Evolutionary conservation across 257 asterid species (phyloP).

Genomic region (Salvia hispanica): DNA sequence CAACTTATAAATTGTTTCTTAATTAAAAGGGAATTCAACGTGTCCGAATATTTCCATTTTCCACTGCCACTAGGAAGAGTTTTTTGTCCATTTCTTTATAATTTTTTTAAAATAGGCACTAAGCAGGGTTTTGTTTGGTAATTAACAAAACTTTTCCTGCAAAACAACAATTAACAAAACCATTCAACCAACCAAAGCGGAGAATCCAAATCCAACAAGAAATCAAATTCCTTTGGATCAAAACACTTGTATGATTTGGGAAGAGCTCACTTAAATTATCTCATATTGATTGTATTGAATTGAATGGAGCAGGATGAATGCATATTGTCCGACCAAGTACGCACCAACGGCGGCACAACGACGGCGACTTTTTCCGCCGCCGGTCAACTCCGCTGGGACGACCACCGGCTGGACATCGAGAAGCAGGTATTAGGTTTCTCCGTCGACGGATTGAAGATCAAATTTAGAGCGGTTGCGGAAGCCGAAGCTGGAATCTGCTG

Average conservation of each 20-base stretch:
- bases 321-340: slow-evolving; percentile 54
- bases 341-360: slow-evolving; percentile 43
- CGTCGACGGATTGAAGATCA: slow-evolving; percentile 53
- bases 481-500: slow-evolving; percentile 52
- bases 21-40: too few species aligned
- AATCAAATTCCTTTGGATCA: background rate
- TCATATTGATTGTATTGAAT: slow-evolving; percentile 35
- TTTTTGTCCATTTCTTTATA: background rate
- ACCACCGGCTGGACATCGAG: slow-evolving; percentile 51
- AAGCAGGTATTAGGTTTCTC: slow-evolving; percentile 78
- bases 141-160: slow-evolving; percentile 6
- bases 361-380: slow-evolving; percentile 52
- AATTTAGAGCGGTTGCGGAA: slow-evolving; percentile 55
- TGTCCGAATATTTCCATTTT: background rate
- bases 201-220: slow-evolving; percentile 11
- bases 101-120: background rate
- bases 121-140: too few species aligned
- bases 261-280: background rate
- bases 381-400: slow-evolving; percentile 65
- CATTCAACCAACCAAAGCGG: slow-evolving; percentile 7
- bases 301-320: slow-evolving; percentile 43
- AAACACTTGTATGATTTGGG: slow-evolving; percentile 7
- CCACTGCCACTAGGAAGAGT: background rate
- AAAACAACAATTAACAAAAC: background rate
- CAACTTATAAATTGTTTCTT: too few species aligned